Conservation (phyloP, 305 asterid species). For the Rubia occidens region DNA sequence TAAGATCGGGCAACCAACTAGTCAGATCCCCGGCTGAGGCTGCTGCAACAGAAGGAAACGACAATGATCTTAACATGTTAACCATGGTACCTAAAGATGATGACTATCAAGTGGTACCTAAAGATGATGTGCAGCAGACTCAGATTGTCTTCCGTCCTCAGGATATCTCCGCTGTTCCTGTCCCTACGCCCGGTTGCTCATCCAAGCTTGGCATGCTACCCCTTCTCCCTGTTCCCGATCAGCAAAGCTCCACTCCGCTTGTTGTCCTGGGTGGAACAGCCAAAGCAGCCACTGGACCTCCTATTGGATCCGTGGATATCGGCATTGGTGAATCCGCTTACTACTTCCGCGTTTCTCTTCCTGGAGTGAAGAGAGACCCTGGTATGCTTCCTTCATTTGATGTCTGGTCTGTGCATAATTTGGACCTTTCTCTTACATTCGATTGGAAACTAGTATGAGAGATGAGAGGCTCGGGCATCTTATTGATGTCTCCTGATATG, state of each 20-base stretch:
- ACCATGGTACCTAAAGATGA: too few relatives aligned
- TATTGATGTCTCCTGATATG: background rate
- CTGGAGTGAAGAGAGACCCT: slow-evolving; percentile 87
- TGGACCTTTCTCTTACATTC: background rate
- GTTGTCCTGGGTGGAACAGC: slow-evolving; percentile 54
- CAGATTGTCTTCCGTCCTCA: slow-evolving; percentile 20
- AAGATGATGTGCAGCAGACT: slow-evolving; percentile 19
- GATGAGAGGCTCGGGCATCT: background rate
- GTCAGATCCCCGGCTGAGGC: background rate
- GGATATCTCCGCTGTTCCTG: slow-evolving; percentile 9
- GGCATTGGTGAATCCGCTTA: slow-evolving; percentile 59
- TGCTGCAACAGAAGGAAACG: background rate
- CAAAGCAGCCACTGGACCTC: slow-evolving; percentile 49
- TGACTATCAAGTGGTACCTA: too few relatives aligned
- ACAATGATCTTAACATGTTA: background rate
- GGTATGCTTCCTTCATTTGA: slow-evolving; percentile 31
- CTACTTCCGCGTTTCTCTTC: slow-evolving; percentile 75
- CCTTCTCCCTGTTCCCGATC: slow-evolving; percentile 40
- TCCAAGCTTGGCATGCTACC: slow-evolving; percentile 44
- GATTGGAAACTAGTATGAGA: background rate
- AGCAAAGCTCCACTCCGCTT: slow-evolving; percentile 37
- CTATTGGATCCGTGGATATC: slow-evolving; percentile 64
- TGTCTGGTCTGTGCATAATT: too few relatives aligned
- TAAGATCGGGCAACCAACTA: background rate
- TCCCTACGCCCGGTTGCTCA: slow-evolving; percentile 12